phyloP scores from a whole-genome alignment of 257 asterid genomes.

The Rauvolfia tetraphylla region DNA sequence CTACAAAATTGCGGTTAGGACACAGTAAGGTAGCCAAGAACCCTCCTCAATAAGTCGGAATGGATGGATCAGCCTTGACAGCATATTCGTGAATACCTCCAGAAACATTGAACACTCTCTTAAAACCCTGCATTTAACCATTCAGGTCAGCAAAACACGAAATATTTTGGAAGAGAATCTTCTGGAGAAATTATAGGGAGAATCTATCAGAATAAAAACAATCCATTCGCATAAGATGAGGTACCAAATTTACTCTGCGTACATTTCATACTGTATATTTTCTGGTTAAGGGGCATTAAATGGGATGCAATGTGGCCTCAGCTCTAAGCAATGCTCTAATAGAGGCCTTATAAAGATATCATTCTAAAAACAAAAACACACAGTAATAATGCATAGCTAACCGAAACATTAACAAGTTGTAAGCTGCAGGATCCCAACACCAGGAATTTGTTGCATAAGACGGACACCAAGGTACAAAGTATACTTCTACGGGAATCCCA shows the following conservation, averaged over 20 bases:
- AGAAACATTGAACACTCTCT: constrained; percentile 66
- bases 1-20: neutral
- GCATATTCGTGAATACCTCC: constrained; percentile 96
- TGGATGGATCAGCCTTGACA: constrained; percentile 63
- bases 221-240: neutral
- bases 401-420: no score
- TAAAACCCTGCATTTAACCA: constrained; percentile 66
- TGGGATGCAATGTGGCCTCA: neutral
- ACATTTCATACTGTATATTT: no score
- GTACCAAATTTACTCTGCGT: no score
- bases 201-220: neutral
- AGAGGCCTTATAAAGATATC: no score
- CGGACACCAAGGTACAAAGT: no score
- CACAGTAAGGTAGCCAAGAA: neutral
- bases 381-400: no score
- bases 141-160: constrained; percentile 4
- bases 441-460: no score
- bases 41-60: constrained; percentile 70
- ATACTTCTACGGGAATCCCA: no score
- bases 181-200: neutral
- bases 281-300: no score
- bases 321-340: no score
- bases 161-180: neutral
- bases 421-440: no score
- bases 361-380: no score